A percentile compares a stretch with the other conserved stretches of the same genome.
phyloP scores from a whole-genome alignment of 1,139 yeast species.

The Candida tropicalis region DNA sequence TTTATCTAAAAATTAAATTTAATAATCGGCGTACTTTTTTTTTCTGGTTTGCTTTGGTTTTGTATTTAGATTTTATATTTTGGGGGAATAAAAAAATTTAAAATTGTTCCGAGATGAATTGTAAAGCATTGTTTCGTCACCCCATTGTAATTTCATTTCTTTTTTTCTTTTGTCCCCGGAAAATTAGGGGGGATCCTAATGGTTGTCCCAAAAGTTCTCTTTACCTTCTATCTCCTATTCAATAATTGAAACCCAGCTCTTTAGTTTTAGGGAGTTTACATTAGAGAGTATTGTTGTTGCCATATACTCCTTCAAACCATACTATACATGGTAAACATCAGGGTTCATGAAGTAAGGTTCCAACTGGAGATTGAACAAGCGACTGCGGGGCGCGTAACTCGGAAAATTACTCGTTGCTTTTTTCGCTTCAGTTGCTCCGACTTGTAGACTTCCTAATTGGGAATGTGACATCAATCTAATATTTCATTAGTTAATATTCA shows the following conservation, averaged over 20 bases:
- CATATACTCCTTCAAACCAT: no score
- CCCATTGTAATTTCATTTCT: background rate
- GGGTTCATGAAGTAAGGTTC: no score
- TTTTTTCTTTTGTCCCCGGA: background rate
- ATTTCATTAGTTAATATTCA: background rate
- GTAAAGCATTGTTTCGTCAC: conserved; percentile 2
- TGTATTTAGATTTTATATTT: background rate
- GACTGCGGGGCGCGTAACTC: conserved; percentile 1
- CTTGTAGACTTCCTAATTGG: conserved; percentile 1
- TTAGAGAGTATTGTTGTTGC: no score
- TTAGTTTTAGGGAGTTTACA: no score
- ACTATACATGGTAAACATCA: no score
- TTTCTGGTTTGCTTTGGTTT: background rate
- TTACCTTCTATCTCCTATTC: no score
- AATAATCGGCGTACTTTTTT: background rate
- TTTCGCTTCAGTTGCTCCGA: background rate
- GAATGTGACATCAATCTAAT: background rate
- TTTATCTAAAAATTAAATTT: no score
- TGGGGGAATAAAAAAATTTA: background rate
- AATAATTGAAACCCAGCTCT: no score
- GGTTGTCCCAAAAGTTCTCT: no score
- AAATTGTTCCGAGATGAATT: conserved; percentile 3
- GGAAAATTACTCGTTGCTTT: background rate
- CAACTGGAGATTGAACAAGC: background rate
- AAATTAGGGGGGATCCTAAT: background rate